Evolutionary conservation across 768 basidiomycete species (phyloP).

Genomic region (Boletus reticuloceps): DNA sequence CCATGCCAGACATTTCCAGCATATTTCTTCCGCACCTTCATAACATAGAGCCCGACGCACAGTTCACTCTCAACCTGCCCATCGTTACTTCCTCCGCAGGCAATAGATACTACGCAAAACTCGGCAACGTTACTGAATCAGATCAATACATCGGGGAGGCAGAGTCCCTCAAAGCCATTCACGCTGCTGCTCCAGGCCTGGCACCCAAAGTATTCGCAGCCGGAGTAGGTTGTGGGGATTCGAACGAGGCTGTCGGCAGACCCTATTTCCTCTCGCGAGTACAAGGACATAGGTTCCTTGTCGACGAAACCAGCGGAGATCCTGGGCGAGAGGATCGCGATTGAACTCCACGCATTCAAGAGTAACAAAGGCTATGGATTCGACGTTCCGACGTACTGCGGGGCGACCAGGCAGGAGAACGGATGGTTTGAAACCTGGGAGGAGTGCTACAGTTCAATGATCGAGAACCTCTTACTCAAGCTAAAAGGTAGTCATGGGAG

Average conservation of each 20-base stretch:
- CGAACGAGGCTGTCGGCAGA: constrained; percentile 31
- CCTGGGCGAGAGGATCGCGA: constrained; percentile 62
- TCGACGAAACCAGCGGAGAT: constrained; percentile 42
- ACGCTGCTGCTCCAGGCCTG: constrained; percentile 63
- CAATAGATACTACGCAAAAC: constrained; percentile 59
- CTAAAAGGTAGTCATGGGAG: constrained; percentile 42
- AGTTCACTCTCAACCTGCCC: constrained; percentile 47
- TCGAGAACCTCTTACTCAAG: constrained; percentile 53
- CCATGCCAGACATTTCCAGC: constrained; percentile 17
- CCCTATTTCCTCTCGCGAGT: constrained; percentile 77
- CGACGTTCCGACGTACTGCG: constrained; percentile 72
- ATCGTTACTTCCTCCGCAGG: constrained; percentile 57
- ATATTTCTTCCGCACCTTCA: constrained; percentile 45
- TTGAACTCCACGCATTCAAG: constrained; percentile 58
- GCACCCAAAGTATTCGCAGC: constrained; percentile 55
- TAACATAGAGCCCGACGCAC: constrained; percentile 46
- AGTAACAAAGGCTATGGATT: constrained; percentile 66
- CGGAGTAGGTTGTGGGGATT: constrained; percentile 35
- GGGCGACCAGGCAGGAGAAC: constrained; percentile 64
- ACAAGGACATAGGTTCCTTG: constrained; percentile 56
- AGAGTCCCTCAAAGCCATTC: constrained; percentile 63
- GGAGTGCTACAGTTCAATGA: constrained; percentile 59
- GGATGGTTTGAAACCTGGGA: constrained; percentile 77
- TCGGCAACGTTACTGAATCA: constrained; percentile 46
- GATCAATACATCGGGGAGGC: constrained; percentile 73